phyloP scores from a whole-genome alignment of 352 stramenopile species.

The Phytophthora fragariaefolia region DNA sequence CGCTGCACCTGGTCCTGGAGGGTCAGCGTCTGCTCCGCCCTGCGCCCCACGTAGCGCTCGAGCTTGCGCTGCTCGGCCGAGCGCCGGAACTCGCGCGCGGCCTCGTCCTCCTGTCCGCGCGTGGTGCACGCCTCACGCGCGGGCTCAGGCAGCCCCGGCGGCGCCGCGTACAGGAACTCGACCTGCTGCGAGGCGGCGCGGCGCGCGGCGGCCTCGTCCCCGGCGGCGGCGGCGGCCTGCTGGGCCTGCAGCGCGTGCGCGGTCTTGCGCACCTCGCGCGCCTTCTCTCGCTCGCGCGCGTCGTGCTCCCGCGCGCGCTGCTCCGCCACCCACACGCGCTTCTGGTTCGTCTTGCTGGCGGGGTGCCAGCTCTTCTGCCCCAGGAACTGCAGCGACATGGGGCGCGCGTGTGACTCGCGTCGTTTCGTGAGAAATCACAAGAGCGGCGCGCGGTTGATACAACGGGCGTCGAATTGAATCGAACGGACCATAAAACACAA shows the following conservation, averaged over 20 bases:
- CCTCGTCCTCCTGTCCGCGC: conserved; percentile 58
- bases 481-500: neutral
- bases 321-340: conserved; percentile 86
- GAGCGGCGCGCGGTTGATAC: too few species aligned
- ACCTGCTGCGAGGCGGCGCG: conserved; percentile 64
- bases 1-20: conserved; percentile 88
- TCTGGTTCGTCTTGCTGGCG: conserved; percentile 83
- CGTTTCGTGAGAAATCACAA: too few species aligned
- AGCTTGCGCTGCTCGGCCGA: conserved; percentile 72
- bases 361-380: conserved; percentile 85
- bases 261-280: conserved; percentile 69
- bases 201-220: conserved; percentile 54
- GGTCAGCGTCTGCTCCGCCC: conserved; percentile 73
- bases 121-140: conserved; percentile 38
- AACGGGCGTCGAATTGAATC: too few species aligned
- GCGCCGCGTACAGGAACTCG: conserved; percentile 77
- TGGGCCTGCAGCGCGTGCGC: conserved; percentile 63
- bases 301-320: conserved; percentile 63
- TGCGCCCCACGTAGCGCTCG: conserved; percentile 75
- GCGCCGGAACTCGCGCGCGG: conserved; percentile 68
- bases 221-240: conserved; percentile 59
- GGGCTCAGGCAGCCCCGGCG: conserved; percentile 63
- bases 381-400: conserved; percentile 88
- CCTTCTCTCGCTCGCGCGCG: conserved; percentile 63
- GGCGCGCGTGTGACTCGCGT: too few species aligned